Base-by-base conservation (phyloP, 495 filamentous ascomycete genomes). In the Trichoderma orchidacearum region DNA sequence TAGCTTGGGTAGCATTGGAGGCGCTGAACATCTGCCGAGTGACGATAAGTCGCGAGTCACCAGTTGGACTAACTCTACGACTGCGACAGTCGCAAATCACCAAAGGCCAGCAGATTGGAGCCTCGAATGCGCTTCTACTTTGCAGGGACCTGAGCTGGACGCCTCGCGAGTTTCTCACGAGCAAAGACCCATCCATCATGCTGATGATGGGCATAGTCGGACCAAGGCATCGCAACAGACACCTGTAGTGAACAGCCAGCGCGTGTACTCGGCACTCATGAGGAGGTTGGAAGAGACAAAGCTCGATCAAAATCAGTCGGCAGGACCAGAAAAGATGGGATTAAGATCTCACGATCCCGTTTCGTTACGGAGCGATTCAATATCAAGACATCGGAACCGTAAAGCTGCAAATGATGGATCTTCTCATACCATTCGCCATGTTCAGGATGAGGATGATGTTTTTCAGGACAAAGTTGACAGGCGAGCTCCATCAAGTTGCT, bases 201-300 rank as follows among this genome's bases (percentile, higher is more conserved):
- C 23, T 25, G 5, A 1, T n/a, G n/a, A n/a, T n/a, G n/a, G n/a
- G n/a, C n/a, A n/a, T n/a, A n/a, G n/a, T n/a, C n/a, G n/a, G n/a
- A n/a, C n/a, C n/a, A n/a, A n/a, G n/a, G n/a, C n/a, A n/a, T n/a
- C 28, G 5, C 11, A 5, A 5, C 4, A 17, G 8, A 13, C 13
- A 36, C 59, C 51, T 3, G 53, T 70, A 1, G 71, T 85, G 25
- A 76, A 87, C 58, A 83, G 81, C 53, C 77, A 85, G 25, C 78
- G 85, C 29, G 70, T 91, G 30, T 90, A 87, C 61, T 83, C 84
- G 3, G 87, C 87, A 0, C 70, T 91, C 59, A 83, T 89, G 77
- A 83, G 80, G 60, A 79, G 81, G 28, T 77, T 87, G 50, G 72
- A 75, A 30, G 69, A 73, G 17, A 68, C 62, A 3, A 66, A 65